Conservation (phyloP, 225 moss, liverwort and hornwort genomes). For the Straminergon stramineum region DNA sequence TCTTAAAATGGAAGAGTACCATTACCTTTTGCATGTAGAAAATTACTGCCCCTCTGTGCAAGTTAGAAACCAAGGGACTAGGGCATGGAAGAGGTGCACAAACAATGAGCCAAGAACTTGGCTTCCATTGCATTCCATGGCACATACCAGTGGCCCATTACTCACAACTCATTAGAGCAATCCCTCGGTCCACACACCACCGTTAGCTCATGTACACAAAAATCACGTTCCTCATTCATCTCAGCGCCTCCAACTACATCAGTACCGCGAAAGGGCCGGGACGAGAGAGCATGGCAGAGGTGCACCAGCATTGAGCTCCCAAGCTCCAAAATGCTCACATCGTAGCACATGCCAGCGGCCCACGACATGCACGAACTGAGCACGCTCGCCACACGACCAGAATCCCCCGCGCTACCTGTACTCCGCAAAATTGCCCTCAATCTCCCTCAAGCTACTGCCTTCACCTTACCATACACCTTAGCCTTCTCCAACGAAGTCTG, state of each 20-base stretch:
- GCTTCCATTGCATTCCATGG: constrained; percentile 17
- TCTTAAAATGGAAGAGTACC: no score
- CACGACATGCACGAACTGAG: background rate
- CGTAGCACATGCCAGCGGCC: constrained; percentile 4
- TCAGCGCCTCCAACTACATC: background rate
- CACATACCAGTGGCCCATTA: constrained; percentile 45
- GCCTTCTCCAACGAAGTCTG: constrained; percentile 24
- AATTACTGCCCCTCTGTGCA: background rate
- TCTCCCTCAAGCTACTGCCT: background rate
- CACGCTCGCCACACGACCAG: background rate
- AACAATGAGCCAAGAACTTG: background rate
- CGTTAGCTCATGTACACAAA: background rate
- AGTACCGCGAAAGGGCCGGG: background rate
- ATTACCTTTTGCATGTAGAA: background rate
- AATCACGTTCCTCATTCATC: background rate
- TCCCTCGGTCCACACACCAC: background rate
- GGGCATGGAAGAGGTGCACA: constrained; percentile 40
- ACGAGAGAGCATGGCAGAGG: constrained; percentile 1
- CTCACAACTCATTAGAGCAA: background rate
- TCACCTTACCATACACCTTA: constrained; percentile 23
- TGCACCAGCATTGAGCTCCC: background rate
- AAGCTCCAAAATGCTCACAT: background rate
- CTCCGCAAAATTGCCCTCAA: constrained; percentile 19
- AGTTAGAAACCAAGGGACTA: background rate
- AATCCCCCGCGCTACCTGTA: background rate